phyloP scores from a whole-genome alignment of 2,329 filamentous ascomycete genomes.

The Monilinia polystroma region DNA sequence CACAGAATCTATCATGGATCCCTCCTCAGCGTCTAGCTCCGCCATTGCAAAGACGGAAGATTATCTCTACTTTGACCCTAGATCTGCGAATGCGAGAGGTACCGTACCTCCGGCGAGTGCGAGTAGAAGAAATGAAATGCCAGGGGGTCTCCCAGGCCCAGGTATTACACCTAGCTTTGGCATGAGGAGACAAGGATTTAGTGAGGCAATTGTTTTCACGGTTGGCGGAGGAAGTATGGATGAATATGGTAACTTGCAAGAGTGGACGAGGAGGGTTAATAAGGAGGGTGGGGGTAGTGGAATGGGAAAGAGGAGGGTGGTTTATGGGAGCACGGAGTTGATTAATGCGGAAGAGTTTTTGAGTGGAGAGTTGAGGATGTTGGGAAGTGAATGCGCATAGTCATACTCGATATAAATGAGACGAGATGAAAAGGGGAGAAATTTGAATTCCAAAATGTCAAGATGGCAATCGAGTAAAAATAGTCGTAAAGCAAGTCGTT shows the following conservation, averaged over 20 bases:
- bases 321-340: constrained; percentile 91
- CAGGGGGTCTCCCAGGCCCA: constrained; percentile 48
- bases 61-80: constrained; percentile 95
- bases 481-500: not conserved
- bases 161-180: constrained; percentile 85
- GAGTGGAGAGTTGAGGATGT: constrained; percentile 58
- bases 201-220: constrained; percentile 89
- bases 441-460: not conserved
- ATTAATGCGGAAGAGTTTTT: constrained; percentile 69
- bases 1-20: constrained; percentile 97
- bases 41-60: constrained; percentile 95
- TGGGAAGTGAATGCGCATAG: constrained; percentile 52
- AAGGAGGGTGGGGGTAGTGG: constrained; percentile 55
- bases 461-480: not conserved
- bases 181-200: constrained; percentile 84
- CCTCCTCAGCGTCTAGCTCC: constrained; percentile 80
- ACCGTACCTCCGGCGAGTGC: constrained; percentile 80
- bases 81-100: constrained; percentile 87
- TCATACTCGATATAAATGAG: not conserved
- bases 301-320: constrained; percentile 73
- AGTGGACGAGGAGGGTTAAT: constrained; percentile 73
- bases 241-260: constrained; percentile 95
- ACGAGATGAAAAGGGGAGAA: not conserved
- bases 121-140: constrained; percentile 49
- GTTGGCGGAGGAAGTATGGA: constrained; percentile 98